A percentile compares a stretch with the other conserved stretches of the same genome.
Conservation (phyloP, 2,329 filamentous ascomycete genomes). For the Penicillium freii region DNA sequence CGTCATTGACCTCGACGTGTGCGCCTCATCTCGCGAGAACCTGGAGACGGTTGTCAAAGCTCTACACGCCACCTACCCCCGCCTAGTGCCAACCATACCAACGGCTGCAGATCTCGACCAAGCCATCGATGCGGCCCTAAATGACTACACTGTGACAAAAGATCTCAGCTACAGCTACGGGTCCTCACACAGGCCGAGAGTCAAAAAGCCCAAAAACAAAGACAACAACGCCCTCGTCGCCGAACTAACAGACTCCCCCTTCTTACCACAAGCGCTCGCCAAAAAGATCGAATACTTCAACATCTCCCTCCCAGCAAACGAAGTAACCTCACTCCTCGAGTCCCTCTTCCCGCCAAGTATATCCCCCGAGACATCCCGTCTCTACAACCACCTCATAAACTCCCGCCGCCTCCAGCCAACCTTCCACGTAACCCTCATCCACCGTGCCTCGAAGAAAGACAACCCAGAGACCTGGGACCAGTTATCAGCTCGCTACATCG, state of each 20-base stretch:
- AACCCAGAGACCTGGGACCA: constrained; percentile 71
- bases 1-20: constrained; percentile 79
- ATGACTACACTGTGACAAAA: constrained; percentile 75
- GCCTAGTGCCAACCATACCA: constrained; percentile 66
- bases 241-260: constrained; percentile 5
- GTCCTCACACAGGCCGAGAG: constrained; percentile 37
- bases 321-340: constrained; percentile 62
- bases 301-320: constrained; percentile 53
- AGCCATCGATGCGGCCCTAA: constrained; percentile 72
- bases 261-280: constrained; percentile 40
- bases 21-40: constrained; percentile 75
- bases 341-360: constrained; percentile 61
- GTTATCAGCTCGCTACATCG: constrained; percentile 61
- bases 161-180: constrained; percentile 57
- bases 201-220: constrained; percentile 34
- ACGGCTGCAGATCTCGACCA: constrained; percentile 70
- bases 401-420: constrained; percentile 72
- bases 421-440: constrained; percentile 94
- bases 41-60: constrained; percentile 73
- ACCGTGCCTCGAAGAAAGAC: constrained; percentile 63
- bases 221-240: constrained; percentile 6
- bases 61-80: constrained; percentile 74
- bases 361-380: constrained; percentile 55
- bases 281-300: constrained; percentile 66
- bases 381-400: constrained; percentile 74